Evolutionary conservation across 805 yeast species (phyloP).

Genomic region (Candida berthetii): DNA sequence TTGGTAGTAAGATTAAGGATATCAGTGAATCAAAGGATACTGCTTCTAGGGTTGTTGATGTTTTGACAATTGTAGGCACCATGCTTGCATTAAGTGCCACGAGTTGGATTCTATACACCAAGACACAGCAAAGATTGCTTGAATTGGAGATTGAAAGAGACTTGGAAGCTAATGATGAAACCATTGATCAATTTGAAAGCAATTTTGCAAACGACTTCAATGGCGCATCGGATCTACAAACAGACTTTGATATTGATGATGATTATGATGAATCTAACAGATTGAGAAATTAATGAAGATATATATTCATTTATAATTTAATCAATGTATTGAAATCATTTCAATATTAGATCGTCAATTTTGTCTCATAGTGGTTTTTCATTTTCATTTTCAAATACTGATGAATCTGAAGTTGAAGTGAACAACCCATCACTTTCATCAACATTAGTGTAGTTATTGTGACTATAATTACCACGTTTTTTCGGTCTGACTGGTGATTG

Average conservation of each 20-base stretch:
- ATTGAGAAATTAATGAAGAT: too few relatives aligned
- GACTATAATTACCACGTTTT: too few relatives aligned
- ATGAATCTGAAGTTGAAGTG: background rate
- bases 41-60: conserved; percentile 51
- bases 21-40: conserved; percentile 55
- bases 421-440: conserved; percentile 18
- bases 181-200: conserved; percentile 4
- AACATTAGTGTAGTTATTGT: too few relatives aligned
- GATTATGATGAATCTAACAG: conserved; percentile 1
- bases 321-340: too few relatives aligned
- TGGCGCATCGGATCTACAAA: background rate
- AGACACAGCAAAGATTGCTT: conserved; percentile 31
- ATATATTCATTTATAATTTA: too few relatives aligned
- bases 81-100: conserved; percentile 47
- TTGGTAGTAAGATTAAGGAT: conserved; percentile 68
- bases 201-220: conserved; percentile 10
- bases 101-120: conserved; percentile 60
- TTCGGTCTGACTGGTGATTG: too few relatives aligned
- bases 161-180: conserved; percentile 2
- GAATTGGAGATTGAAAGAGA: conserved; percentile 21
- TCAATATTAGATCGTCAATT: too few relatives aligned
- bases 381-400: background rate
- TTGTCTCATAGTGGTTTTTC: too few relatives aligned
- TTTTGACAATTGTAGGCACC: conserved; percentile 55
- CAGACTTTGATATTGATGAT: conserved; percentile 2